Base-by-base conservation (phyloP, 164 flowering plant genomes). In the Taxillus chinensis region DNA sequence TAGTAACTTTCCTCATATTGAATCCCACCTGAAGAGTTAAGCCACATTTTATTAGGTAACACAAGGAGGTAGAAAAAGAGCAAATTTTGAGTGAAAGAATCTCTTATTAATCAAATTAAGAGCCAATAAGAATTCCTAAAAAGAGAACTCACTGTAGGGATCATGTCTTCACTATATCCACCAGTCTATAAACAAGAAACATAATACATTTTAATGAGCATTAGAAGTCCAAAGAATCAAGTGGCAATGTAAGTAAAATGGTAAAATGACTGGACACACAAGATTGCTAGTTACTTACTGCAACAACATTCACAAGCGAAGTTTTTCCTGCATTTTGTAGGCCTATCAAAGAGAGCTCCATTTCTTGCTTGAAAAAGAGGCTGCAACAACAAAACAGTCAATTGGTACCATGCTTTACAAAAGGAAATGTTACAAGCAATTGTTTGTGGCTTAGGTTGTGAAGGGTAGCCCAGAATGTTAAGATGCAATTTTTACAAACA, bases 131-230 rank as follows among this genome's bases (percentile, higher is more conserved):
- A 14, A 15, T 9, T n/a, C 49, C 45, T 8, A 48, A 17, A 9
- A 68, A 61, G 41, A 55, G 41, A 48, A 80, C 91, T 68, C 64
- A 92, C 98, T 62, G 98, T 92, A 39, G 98, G 96, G 52, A 92
- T 92, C 98, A 92, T 92, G 78, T 92, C 98, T 79, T 92, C 96
- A 59, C 92, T 90, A 62, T 90, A 92, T 78, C 96, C 96, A 73
- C 96, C 96, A 65, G 98, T 87, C 95, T 90, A 71, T 45, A 65
- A 66, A 63, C 39, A 63, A 70, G 59, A 71, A 48, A 38, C 1
- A 38, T 11, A 55, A 13, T 5, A 48, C 51, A 0, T 8, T 11
- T 4, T 7, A 8, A 11, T 8, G 12, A 9, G 46, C 46, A 43
- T 43, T 43, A 43, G n/a, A n/a, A n/a, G 46, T 9, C 7, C 7